A percentile compares a stretch with the other conserved stretches of the same genome.
phyloP scores from a whole-genome alignment of 345 rosid genomes.

The Bretschneidera sinensis region DNA sequence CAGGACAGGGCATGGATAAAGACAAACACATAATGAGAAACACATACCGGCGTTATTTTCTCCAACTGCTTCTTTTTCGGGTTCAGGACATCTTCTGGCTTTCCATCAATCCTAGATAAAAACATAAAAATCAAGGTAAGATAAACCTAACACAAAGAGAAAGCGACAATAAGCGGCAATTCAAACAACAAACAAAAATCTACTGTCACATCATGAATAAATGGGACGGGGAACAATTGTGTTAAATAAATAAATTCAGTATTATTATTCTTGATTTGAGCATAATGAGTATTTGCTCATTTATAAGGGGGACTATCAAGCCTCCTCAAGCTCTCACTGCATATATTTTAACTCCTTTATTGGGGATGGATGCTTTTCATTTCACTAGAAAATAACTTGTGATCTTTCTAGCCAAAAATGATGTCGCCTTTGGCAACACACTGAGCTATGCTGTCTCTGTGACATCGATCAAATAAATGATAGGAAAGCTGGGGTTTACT shows the following conservation, averaged over 20 bases:
- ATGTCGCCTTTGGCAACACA: too few relatives aligned
- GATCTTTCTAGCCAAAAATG: too few relatives aligned
- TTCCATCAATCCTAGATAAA: conserved; percentile 72
- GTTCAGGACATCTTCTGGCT: conserved; percentile 92
- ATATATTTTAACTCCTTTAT: too few relatives aligned
- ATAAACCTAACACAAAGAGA: background rate
- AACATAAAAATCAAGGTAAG: background rate
- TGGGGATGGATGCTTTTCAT: too few relatives aligned
- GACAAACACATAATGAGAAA: conserved; percentile 3
- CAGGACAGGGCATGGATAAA: conserved; percentile 2
- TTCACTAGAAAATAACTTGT: too few relatives aligned
- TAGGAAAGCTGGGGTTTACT: too few relatives aligned
- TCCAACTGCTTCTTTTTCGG: conserved; percentile 97
- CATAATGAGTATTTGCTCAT: background rate
- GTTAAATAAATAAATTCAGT: too few relatives aligned
- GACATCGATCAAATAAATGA: too few relatives aligned
- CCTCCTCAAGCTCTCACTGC: too few relatives aligned
- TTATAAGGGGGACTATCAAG: too few relatives aligned
- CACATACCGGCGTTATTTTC: conserved; percentile 81
- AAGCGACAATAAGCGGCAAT: background rate
- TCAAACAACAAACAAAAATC: background rate
- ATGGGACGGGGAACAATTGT: background rate
- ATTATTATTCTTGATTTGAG: background rate
- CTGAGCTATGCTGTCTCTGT: too few relatives aligned
- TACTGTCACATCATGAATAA: background rate